Percentiles rank a stretch among this genome's conserved stretches.
phyloP scores from a whole-genome alignment of 1,284 basidiomycete species.

The Vanrija sp. region DNA sequence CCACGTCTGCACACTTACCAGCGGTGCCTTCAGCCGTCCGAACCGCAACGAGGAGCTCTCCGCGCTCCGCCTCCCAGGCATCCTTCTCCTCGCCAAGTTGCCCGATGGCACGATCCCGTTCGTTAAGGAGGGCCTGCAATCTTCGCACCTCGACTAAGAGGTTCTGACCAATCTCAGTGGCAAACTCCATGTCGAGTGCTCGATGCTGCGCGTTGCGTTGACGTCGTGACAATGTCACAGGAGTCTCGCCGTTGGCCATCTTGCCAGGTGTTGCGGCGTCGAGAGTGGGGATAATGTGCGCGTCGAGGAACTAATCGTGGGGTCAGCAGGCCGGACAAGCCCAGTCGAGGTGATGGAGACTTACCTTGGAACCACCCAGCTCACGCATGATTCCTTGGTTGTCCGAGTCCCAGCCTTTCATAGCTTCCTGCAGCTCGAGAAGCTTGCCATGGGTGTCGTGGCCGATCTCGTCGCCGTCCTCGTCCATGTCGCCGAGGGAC shows the following conservation, averaged over 20 bases:
- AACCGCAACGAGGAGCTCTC: slow-evolving; percentile 65
- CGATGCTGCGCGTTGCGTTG: slow-evolving; percentile 50
- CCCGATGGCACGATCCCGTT: slow-evolving; percentile 81
- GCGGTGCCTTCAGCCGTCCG: slow-evolving; percentile 71
- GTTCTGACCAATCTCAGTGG: slow-evolving; percentile 90
- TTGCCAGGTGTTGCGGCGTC: slow-evolving; percentile 8
- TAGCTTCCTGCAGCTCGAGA: slow-evolving; percentile 69
- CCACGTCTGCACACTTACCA: slow-evolving; percentile 54
- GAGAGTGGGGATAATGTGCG: slow-evolving; percentile 1
- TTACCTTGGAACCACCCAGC: slow-evolving; percentile 63
- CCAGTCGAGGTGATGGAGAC: slow-evolving; percentile 25
- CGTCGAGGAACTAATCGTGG: slow-evolving; percentile 6
- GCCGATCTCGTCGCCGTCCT: slow-evolving; percentile 53
- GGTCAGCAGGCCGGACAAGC: slow-evolving; percentile 29
- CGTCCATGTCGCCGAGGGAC: slow-evolving; percentile 65
- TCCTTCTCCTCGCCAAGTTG: slow-evolving; percentile 81
- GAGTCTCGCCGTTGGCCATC: slow-evolving; percentile 3
- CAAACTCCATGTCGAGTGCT: slow-evolving; percentile 66
- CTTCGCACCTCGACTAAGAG: slow-evolving; percentile 82
- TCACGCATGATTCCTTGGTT: slow-evolving; percentile 72
- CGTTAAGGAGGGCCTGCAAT: slow-evolving; percentile 77
- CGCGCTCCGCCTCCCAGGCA: slow-evolving; percentile 67
- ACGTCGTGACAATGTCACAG: slow-evolving; percentile 40
- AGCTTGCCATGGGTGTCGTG: slow-evolving; percentile 65
- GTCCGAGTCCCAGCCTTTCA: slow-evolving; percentile 75